Conservation (phyloP, 169 alveolate species). For the Plasmodium fragile region DNA sequence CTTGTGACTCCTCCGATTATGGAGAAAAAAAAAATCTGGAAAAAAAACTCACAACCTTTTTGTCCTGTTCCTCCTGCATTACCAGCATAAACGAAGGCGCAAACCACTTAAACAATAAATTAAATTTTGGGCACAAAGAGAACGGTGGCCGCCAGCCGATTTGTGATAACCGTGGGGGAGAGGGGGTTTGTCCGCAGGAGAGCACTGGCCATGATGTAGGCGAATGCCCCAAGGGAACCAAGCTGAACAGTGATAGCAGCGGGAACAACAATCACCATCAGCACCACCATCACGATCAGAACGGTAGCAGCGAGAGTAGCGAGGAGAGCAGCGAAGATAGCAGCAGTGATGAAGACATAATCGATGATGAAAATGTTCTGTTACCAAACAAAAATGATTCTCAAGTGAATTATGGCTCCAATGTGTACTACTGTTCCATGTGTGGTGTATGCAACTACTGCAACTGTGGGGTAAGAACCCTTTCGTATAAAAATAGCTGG, state of each 20-base stretch:
- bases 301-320: not conserved
- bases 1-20: conserved; percentile 28
- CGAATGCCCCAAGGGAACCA: not conserved
- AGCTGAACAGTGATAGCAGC: not conserved
- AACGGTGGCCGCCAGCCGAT: not conserved
- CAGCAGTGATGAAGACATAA: conserved; percentile 7
- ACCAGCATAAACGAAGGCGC: conserved; percentile 12
- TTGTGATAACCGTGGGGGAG: not conserved
- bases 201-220: not conserved
- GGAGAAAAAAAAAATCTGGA: conserved; percentile 22
- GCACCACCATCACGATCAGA: too few species aligned
- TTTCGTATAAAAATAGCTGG: conserved; percentile 82
- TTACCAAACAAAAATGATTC: not conserved
- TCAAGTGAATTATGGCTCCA: not conserved
- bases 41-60: conserved; percentile 31
- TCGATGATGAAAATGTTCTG: conserved; percentile 19
- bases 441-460: conserved; percentile 66
- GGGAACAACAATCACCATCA: not conserved
- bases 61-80: conserved; percentile 56
- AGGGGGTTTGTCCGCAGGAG: not conserved
- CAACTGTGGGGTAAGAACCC: conserved; percentile 63
- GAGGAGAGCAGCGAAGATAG: not conserved
- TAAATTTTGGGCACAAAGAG: not conserved
- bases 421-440: conserved; percentile 47
- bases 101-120: not conserved